These are phyloP conservation scores for Haematococcus sp. DNA, from an alignment of 139 green algal species.

Conservation along the genomic window DNA sequence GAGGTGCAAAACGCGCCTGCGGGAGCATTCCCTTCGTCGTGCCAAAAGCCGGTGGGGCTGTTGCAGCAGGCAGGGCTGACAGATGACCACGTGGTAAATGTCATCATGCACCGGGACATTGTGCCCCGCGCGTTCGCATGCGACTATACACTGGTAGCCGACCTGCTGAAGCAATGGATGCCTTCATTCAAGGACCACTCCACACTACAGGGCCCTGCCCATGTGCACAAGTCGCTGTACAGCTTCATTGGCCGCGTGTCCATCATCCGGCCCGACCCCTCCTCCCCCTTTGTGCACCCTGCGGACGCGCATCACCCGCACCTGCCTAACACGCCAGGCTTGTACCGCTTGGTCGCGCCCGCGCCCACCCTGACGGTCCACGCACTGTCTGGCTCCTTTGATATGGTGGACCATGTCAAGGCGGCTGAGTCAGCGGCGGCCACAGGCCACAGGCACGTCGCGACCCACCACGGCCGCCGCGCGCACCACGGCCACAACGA, in stretches of 20 bases:
- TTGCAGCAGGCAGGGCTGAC: conserved; percentile 32
- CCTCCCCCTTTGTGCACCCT: conserved; percentile 28
- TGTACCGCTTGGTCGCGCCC: conserved; percentile 62
- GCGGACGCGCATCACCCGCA: conserved; percentile 73
- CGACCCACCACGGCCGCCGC: background rate
- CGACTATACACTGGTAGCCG: conserved; percentile 87
- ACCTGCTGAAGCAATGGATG: conserved; percentile 45
- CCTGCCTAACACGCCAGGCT: conserved; percentile 72
- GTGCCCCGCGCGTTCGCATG: conserved; percentile 97
- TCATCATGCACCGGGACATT: conserved; percentile 96
- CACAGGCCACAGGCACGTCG: background rate
- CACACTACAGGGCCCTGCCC: conserved; percentile 48
- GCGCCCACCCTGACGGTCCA: background rate
- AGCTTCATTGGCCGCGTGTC: conserved; percentile 81
- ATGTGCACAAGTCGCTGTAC: conserved; percentile 75
- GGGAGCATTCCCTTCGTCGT: background rate
- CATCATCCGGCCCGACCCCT: conserved; percentile 55
- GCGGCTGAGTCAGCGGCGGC: background rate
- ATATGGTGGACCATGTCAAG: background rate
- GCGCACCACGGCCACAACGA: background rate
- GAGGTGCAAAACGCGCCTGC: background rate
- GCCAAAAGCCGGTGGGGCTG: conserved; percentile 13
- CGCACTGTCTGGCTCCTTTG: background rate
- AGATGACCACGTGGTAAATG: conserved; percentile 67
- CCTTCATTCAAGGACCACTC: conserved; percentile 75